A percentile compares a stretch with the other conserved stretches of the same genome.
Evolutionary conservation across 192 early-diverging fungal genomes (phyloP).

Genomic region (Backusella macrospora): DNA sequence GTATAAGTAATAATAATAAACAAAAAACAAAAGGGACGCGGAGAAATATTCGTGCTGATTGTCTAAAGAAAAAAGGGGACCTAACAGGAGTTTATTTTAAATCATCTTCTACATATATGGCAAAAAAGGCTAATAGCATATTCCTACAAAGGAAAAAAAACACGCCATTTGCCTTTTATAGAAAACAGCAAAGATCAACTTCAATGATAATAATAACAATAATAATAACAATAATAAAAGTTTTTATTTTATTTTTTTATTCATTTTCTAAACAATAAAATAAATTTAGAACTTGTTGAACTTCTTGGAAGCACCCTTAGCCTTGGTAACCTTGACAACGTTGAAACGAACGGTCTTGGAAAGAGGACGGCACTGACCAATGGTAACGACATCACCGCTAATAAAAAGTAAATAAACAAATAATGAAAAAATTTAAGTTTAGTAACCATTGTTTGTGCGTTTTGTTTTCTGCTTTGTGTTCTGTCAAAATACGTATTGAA

Average conservation of each 20-base stretch:
- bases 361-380: conserved; percentile 98
- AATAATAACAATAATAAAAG: background rate
- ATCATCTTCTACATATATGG: conserved; percentile 4
- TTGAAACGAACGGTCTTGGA: conserved; percentile 99
- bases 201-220: background rate
- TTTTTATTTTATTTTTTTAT: background rate
- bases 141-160: conserved; percentile 1
- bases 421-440: background rate
- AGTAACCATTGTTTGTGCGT: conserved; percentile 9
- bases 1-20: background rate
- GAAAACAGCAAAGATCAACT: background rate
- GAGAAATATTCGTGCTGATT: conserved; percentile 14
- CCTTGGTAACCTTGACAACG: conserved; percentile 96
- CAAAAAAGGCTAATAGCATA: background rate
- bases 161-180: conserved; percentile 12
- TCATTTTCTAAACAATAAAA: background rate
- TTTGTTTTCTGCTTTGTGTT: background rate
- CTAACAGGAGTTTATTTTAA: conserved; percentile 9
- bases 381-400: conserved; percentile 90
- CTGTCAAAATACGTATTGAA: background rate
- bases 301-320: conserved; percentile 79
- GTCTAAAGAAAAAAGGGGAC: conserved; percentile 7
- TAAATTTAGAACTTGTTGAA: conserved; percentile 88
- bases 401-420: conserved; percentile 16
- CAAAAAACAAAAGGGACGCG: conserved; percentile 2